phyloP scores from a whole-genome alignment of 192 early-diverging fungal species.

The Coemansia sp. region DNA sequence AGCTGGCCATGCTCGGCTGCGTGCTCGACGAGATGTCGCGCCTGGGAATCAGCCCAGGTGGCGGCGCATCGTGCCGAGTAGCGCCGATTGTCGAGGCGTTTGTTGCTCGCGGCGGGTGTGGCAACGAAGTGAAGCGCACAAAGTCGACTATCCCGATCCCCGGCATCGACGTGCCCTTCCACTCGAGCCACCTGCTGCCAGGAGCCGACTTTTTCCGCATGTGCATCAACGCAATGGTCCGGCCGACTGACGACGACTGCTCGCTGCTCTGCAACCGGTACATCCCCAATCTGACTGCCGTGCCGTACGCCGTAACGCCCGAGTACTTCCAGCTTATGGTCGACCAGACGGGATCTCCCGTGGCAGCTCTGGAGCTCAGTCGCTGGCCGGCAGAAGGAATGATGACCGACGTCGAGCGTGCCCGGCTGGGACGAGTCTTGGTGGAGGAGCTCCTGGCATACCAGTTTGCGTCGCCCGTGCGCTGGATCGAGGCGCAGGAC shows the following conservation, averaged over 20 bases:
- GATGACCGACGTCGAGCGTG: constrained; percentile 58
- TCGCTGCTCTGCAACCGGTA: constrained; percentile 74
- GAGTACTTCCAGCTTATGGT: constrained; percentile 75
- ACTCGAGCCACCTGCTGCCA: constrained; percentile 85
- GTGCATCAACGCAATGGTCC: constrained; percentile 77
- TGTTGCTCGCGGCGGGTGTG: constrained; percentile 57
- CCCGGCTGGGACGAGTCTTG: constrained; percentile 75
- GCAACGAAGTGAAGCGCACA: constrained; percentile 68
- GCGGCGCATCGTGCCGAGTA: constrained; percentile 45
- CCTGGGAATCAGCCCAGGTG: constrained; percentile 34
- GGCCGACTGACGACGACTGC: constrained; percentile 74
- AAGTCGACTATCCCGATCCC: constrained; percentile 86
- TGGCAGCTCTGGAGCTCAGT: constrained; percentile 70
- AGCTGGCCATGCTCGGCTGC: constrained; percentile 71
- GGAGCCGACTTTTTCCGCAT: constrained; percentile 89
- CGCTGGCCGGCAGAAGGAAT: constrained; percentile 71
- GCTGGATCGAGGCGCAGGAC: constrained; percentile 97
- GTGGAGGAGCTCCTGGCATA: constrained; percentile 90
- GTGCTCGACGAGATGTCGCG: constrained; percentile 83
- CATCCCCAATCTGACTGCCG: constrained; percentile 95
- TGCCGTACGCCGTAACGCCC: constrained; percentile 75
- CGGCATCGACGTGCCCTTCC: constrained; percentile 97
- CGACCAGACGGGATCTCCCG: constrained; percentile 69
- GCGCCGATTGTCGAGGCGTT: constrained; percentile 63
- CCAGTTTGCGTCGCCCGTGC: constrained; percentile 93